Evolutionary conservation across 169 alveolate genomes (phyloP).

Genomic region (Cryptosporidium xiaoi): DNA sequence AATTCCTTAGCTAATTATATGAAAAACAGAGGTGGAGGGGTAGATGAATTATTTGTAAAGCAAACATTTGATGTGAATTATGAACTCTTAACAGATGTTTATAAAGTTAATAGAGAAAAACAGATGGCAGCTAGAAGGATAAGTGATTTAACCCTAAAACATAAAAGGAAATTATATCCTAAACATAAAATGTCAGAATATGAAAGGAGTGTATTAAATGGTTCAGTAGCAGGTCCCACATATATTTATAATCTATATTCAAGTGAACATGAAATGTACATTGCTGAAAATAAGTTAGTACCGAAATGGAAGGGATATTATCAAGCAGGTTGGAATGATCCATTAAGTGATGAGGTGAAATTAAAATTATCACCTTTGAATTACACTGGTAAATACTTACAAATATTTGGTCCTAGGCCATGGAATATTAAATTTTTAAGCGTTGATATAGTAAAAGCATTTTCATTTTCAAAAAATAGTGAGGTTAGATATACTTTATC

Average conservation of each 20-base stretch:
- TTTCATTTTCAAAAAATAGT: neutral
- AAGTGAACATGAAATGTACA: neutral
- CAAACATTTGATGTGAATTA: neutral
- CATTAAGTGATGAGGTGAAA: slow-evolving; percentile 5
- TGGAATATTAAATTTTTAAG: slow-evolving; percentile 66
- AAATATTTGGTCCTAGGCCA: slow-evolving; percentile 72
- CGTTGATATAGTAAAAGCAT: slow-evolving; percentile 9
- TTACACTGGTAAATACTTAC: slow-evolving; percentile 28
- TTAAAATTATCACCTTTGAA: neutral
- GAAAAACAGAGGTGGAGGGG: neutral
- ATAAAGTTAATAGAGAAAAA: slow-evolving; percentile 18
- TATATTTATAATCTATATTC: neutral
- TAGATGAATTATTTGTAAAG: neutral
- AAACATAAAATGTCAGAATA: slow-evolving; percentile 5
- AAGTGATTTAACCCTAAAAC: neutral
- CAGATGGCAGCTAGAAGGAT: neutral
- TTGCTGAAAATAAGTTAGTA: neutral
- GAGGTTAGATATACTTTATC: slow-evolving; percentile 28
- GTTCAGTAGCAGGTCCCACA: neutral
- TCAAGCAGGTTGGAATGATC: slow-evolving; percentile 37
- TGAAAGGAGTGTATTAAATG: slow-evolving; percentile 20
- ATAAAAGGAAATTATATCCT: slow-evolving; percentile 1
- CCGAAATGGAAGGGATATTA: slow-evolving; percentile 47
- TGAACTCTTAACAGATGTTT: neutral
- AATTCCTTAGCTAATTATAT: neutral